A percentile compares a stretch with the other conserved stretches of the same genome.
phyloP scores from a whole-genome alignment of 129 eudicot species.

The Arctium lappa region DNA sequence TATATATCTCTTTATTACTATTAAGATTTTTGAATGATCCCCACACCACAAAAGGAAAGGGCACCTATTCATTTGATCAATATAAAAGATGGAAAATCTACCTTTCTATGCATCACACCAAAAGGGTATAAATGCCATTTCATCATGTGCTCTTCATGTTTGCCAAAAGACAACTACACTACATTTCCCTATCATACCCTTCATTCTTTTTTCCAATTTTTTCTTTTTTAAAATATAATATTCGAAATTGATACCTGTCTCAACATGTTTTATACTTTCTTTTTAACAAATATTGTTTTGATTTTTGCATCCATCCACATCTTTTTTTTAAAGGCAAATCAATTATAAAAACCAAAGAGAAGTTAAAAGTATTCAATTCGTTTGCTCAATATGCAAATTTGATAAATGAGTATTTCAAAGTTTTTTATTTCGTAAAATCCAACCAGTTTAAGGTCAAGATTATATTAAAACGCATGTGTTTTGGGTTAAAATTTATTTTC shows the following conservation, averaged over 20 bases:
- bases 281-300: background rate
- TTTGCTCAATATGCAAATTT: no score
- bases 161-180: conserved; percentile 11
- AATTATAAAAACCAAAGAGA: no score
- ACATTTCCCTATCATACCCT: background rate
- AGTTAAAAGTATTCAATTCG: no score
- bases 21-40: conserved; percentile 22
- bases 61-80: conserved; percentile 7
- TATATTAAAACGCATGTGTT: no score
- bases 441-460: no score
- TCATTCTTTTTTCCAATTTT: background rate
- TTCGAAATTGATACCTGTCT: background rate
- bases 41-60: conserved; percentile 26
- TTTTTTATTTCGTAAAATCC: no score
- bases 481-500: background rate
- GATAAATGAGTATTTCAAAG: no score
- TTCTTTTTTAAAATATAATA: background rate
- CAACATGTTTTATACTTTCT: background rate
- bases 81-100: conserved; percentile 16
- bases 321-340: no score
- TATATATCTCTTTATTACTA: conserved; percentile 18
- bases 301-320: background rate
- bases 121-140: conserved; percentile 32
- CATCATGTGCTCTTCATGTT: conserved; percentile 8
- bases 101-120: conserved; percentile 22